A percentile compares a stretch with the other conserved stretches of the same genome.
Conservation (phyloP, 345 rosid genomes). For the Populus deltoides region DNA sequence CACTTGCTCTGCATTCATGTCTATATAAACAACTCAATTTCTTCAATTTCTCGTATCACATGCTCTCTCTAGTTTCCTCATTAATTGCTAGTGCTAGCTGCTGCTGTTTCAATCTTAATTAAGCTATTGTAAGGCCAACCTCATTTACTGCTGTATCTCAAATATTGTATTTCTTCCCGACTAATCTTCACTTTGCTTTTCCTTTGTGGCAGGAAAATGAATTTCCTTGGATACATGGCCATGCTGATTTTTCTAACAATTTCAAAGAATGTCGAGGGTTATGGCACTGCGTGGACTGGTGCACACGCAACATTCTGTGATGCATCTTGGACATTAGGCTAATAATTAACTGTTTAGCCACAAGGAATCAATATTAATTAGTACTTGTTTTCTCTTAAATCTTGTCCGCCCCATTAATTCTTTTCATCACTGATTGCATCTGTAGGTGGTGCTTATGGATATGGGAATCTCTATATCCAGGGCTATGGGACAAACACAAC, state of each 20-base stretch:
- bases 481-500: slow-evolving; percentile 13
- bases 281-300: slow-evolving; percentile 30
- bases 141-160: background rate
- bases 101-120: background rate
- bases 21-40: slow-evolving; percentile 29
- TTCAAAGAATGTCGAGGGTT: slow-evolving; percentile 14
- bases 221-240: slow-evolving; percentile 16
- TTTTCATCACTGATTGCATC: background rate
- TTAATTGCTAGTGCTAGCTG: background rate
- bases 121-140: background rate
- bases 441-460: slow-evolving; percentile 13
- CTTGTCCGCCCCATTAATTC: background rate
- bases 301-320: slow-evolving; percentile 59
- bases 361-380: background rate
- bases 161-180: background rate
- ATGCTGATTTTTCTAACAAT: slow-evolving; percentile 16
- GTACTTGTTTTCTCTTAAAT: background rate
- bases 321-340: slow-evolving; percentile 53
- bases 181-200: background rate
- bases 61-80: background rate
- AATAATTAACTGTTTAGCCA: background rate
- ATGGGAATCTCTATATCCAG: slow-evolving; percentile 10
- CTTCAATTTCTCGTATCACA: slow-evolving; percentile 12
- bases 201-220: slow-evolving; percentile 20
- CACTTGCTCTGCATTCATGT: background rate